Base-by-base conservation (phyloP, 1,284 basidiomycete species). In the Clitocybe nebularis region DNA sequence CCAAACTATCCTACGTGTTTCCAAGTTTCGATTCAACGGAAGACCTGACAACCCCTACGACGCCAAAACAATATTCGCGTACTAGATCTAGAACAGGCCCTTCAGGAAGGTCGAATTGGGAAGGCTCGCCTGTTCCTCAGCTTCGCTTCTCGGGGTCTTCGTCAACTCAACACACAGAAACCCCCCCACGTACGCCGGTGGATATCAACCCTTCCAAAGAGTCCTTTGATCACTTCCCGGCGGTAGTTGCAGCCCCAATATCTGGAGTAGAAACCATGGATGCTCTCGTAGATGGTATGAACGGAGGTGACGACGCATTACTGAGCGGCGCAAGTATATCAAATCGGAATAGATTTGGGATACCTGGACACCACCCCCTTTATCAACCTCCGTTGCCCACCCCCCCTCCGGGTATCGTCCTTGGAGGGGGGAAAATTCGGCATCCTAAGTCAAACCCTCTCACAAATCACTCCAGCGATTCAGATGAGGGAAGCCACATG, bases 261-360 rank as follows among this genome's bases (percentile, higher is more conserved):
- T 60, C 84, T 3, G 85, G 84, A 5, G 86, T 91, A 10, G 86
- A 89, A 62, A 79, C 79, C 6, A 85, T 91, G 81, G 89, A 92
- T 57, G 86, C 87, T 10, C 64, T 92, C 42, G 88, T 90, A 10
- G 88, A 89, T 51, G 83, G 82, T 8, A 89, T 92, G 84, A 89
- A 89, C 54, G 80, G 79, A 47, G 62, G 77, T 49, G 79, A 82
- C 41, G 72, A 80, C 47, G 66, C 77, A 50, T 64, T 76, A 47
- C 67, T 69, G 21, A 58, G 64, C 17, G 61, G 58, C 29, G 50
- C 64, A 23, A 59, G 62, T 38, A 59, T 64, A 10, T 70, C 72
- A 23, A 66, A 58, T 49, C 72, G 76, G n/a, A 61, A 71, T 36
- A 71, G 79, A 41, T 75, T 78, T 55, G 70, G 65, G 13, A 72